Base-by-base conservation (phyloP, 2,329 filamentous ascomycete species). In the Epichloe typhina region DNA sequence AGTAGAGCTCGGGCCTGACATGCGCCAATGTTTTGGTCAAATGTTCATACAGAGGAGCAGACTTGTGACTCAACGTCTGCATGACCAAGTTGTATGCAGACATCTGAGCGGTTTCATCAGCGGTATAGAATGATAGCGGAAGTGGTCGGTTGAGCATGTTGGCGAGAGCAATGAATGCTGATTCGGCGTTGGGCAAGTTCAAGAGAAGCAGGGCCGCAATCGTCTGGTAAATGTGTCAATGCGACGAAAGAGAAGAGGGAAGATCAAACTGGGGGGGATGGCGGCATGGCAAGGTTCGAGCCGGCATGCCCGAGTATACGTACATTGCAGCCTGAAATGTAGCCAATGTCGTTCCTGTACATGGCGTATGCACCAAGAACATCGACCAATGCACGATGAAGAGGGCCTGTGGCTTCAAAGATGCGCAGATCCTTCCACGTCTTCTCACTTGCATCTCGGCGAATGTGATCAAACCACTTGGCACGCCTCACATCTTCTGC, bases 271-370 rank as follows among this genome's bases (percentile, higher is more conserved):
- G 26, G 26, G 26, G 26, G 23, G 23, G 9, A 9, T 31, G 26
- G 9, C 8, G 26, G 26, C 26, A 9, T 31, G 8, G 8, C 8
- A 31, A 9, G 26, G 26, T 31, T 31, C 26, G 26, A 31, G 26
- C 4, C 26, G 26, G 26, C 36, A 33, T 37, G 13, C 5, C 38
- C 26, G 50, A 31, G 33, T n/a, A 31, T 46, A 74, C 83, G 73
- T 66, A 87, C 82, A 62, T 88, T 86, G 57, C 83, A 86, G 50
- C 86, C 85, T 54, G 76, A 74, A 52, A 87, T 76, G 60, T 88
- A 89, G 55, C 86, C 85, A 59, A 91, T 84, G 62, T 93, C 87
- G 57, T 82, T 84, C 54, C 87, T 77, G 66, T 93, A 93, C 78
- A 88, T 85, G 50, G 82, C 75, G 65, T 91, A 91, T 6, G 87